These are phyloP conservation scores for Moricandia arvensis DNA, from an alignment of 345 rosid species.

Conservation along the genomic window DNA sequence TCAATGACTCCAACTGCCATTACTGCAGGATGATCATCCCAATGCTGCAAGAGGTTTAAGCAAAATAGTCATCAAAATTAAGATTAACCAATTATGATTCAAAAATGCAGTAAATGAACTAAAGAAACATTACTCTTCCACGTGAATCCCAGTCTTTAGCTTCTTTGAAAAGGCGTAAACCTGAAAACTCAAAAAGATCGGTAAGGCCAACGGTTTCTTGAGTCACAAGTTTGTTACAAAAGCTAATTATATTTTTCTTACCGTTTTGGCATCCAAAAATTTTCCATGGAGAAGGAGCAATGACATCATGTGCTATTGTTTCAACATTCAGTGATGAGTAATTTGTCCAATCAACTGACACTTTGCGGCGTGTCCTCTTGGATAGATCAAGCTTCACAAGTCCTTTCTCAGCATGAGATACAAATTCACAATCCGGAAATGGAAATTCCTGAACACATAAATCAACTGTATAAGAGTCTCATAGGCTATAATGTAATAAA, in stretches of 20 bases:
- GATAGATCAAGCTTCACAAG: slow-evolving; percentile 43
- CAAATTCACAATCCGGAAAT: slow-evolving; percentile 48
- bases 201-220: neutral
- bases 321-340: slow-evolving; percentile 48
- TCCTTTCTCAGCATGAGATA: slow-evolving; percentile 51
- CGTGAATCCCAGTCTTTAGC: slow-evolving; percentile 70
- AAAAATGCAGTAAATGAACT: neutral
- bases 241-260: slow-evolving; percentile 16
- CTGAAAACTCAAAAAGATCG: slow-evolving; percentile 40
- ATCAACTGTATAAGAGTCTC: neutral
- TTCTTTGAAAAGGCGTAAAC: slow-evolving; percentile 90
- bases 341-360: slow-evolving; percentile 54
- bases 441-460: slow-evolving; percentile 48
- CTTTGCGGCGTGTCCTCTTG: slow-evolving; percentile 44
- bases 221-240: neutral
- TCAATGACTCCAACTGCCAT: slow-evolving; percentile 93
- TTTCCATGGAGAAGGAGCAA: slow-evolving; percentile 92
- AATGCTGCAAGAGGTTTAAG: slow-evolving; percentile 47
- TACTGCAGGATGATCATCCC: slow-evolving; percentile 91
- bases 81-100: neutral
- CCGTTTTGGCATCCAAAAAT: slow-evolving; percentile 95
- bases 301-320: slow-evolving; percentile 64
- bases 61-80: no score
- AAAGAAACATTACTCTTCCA: slow-evolving; percentile 48
- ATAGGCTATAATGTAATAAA: neutral